Percentiles rank a stretch among this genome's conserved stretches.
Conservation (phyloP, 352 stramenopile genomes). For the Blastocystis sp. region DNA sequence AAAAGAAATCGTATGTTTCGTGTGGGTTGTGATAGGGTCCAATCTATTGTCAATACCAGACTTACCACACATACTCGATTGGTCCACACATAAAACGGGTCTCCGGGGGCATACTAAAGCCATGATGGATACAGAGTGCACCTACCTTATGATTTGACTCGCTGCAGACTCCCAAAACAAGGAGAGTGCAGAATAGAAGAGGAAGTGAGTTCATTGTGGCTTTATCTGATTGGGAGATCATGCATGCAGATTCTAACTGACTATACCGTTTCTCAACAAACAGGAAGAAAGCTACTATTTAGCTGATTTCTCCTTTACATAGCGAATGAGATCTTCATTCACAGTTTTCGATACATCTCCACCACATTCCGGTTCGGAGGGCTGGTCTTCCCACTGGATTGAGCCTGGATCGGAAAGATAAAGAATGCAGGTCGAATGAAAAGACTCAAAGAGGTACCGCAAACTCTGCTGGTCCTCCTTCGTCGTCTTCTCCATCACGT, state of each 20-base stretch:
- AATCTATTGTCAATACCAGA: conserved; percentile 66
- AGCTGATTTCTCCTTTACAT: neutral
- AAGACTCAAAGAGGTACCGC: neutral
- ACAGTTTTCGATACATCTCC: neutral
- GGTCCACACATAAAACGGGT: conserved; percentile 61
- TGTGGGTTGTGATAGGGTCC: conserved; percentile 88
- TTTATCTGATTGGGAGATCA: no score
- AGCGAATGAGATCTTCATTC: neutral
- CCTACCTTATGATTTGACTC: conserved; percentile 29
- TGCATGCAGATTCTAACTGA: no score
- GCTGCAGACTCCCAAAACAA: conserved; percentile 4
- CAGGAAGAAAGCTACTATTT: no score
- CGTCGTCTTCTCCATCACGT: neutral
- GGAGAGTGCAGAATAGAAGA: neutral
- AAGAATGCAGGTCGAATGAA: neutral
- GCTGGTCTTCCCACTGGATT: neutral
- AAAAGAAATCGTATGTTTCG: conserved; percentile 98
- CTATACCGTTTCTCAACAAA: no score
- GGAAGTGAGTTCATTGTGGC: neutral
- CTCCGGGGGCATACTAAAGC: conserved; percentile 49
- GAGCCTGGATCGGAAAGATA: neutral
- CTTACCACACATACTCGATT: conserved; percentile 44
- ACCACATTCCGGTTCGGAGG: neutral
- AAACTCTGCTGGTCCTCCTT: neutral
- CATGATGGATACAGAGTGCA: neutral